phyloP scores from a whole-genome alignment of 352 stramenopile species.

The Aphanomyces euteiches region DNA sequence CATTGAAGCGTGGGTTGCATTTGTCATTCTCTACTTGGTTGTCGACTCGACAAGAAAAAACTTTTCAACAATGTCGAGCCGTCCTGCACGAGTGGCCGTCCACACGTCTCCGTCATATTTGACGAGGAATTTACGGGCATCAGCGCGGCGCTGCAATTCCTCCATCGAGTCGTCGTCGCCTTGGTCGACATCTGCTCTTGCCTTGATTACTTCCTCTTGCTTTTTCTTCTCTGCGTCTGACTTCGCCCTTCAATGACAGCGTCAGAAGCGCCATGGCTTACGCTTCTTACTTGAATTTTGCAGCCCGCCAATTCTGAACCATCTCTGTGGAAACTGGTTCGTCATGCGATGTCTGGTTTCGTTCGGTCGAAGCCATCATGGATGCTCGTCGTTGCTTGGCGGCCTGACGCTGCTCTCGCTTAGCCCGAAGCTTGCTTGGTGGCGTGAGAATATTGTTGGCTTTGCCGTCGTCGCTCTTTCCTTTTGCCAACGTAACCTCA shows the following conservation, averaged over 20 bases:
- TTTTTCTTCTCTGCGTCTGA: constrained; percentile 15
- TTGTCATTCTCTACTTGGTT: constrained; percentile 31
- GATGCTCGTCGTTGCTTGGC: too few relatives aligned
- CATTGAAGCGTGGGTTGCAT: not conserved
- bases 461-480: too few relatives aligned
- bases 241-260: not conserved
- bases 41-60: constrained; percentile 65
- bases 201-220: constrained; percentile 10
- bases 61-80: constrained; percentile 50
- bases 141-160: constrained; percentile 40
- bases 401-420: too few relatives aligned
- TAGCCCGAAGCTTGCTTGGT: too few relatives aligned
- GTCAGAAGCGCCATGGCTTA: not conserved
- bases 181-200: constrained; percentile 27
- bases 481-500: too few relatives aligned
- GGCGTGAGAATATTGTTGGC: too few relatives aligned
- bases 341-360: too few relatives aligned
- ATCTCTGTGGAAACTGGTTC: too few relatives aligned
- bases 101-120: constrained; percentile 52
- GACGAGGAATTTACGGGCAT: constrained; percentile 54
- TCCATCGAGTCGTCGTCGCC: constrained; percentile 37
- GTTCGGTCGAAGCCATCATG: too few relatives aligned
- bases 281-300: too few relatives aligned
- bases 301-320: too few relatives aligned
- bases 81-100: constrained; percentile 45